phyloP scores from a whole-genome alignment of 2,329 filamentous ascomycete genomes.

The Calonectria naviculata region DNA sequence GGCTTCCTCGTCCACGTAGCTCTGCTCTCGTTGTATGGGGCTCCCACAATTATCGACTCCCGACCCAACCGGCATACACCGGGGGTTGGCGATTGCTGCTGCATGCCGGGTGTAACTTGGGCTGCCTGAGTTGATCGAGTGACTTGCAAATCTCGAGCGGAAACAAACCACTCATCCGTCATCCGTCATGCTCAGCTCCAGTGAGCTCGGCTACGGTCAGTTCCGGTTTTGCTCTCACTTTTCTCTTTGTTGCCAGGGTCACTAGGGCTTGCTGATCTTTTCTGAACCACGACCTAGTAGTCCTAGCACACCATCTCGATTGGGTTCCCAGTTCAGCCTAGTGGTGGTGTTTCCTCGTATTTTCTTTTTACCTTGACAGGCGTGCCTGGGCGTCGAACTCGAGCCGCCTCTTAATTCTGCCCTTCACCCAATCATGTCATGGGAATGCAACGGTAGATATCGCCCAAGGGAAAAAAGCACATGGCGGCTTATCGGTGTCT shows the following conservation, averaged over 20 bases:
- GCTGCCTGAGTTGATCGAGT: constrained; percentile 15
- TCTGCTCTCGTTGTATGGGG: constrained; percentile 16
- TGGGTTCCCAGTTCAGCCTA: not conserved
- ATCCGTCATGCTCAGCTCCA: constrained; percentile 21
- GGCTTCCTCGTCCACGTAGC: constrained; percentile 29
- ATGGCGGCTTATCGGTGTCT: constrained; percentile 12
- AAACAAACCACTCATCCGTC: constrained; percentile 26
- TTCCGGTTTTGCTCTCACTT: constrained; percentile 20
- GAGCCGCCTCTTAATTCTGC: constrained; percentile 1
- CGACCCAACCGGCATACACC: constrained; percentile 1
- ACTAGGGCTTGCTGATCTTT: constrained; percentile 10
- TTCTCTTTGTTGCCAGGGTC: constrained; percentile 9
- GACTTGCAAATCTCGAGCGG: constrained; percentile 27
- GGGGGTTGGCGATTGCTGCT: constrained; percentile 14
- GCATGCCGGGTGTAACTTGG: constrained; percentile 20
- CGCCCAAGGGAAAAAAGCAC: constrained; percentile 6
- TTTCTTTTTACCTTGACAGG: constrained; percentile 10
- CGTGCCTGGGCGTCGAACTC: constrained; percentile 6
- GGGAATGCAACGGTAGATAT: not conserved
- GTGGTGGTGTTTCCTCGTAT: constrained; percentile 16
- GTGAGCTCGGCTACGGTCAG: constrained; percentile 19
- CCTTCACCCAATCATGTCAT: constrained; percentile 6
- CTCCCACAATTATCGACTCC: constrained; percentile 22
- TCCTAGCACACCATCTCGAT: constrained; percentile 1
- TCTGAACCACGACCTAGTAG: not conserved